Evolutionary conservation across 768 basidiomycete genomes (phyloP).

Genomic region (Chalciporus chontae): DNA sequence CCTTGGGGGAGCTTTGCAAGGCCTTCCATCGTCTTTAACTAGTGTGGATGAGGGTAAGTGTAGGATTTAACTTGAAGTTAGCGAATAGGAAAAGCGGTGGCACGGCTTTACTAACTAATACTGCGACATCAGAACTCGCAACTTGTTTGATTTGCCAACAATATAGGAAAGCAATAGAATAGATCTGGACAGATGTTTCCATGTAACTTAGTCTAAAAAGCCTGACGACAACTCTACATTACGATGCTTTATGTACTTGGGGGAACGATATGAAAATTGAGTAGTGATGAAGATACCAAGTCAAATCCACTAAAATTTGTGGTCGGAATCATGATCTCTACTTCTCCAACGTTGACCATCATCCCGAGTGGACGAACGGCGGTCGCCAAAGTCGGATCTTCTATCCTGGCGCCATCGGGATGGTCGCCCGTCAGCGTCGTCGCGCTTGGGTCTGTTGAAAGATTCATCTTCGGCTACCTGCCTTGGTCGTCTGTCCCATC

Average conservation of each 20-base stretch:
- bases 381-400: background rate
- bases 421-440: too few species aligned
- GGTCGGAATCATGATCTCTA: background rate
- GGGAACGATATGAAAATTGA: background rate
- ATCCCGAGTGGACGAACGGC: background rate
- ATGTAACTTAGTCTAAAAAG: background rate
- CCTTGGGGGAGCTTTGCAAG: slow-evolving; percentile 26
- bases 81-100: too few species aligned
- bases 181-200: background rate
- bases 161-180: background rate
- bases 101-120: too few species aligned
- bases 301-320: background rate
- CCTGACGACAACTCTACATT: background rate
- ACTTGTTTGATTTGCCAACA: too few species aligned
- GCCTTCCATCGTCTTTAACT: slow-evolving; percentile 20
- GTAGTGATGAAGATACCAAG: background rate
- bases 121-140: too few species aligned
- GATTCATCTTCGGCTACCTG: too few species aligned
- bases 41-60: background rate
- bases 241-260: background rate
- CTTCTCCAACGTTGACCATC: too few species aligned
- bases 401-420: background rate
- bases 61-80: background rate
- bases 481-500: too few species aligned
- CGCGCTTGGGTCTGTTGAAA: too few species aligned